Evolutionary conservation across 164 flowering plant genomes (phyloP).

Genomic region (Magnolia officinalis): DNA sequence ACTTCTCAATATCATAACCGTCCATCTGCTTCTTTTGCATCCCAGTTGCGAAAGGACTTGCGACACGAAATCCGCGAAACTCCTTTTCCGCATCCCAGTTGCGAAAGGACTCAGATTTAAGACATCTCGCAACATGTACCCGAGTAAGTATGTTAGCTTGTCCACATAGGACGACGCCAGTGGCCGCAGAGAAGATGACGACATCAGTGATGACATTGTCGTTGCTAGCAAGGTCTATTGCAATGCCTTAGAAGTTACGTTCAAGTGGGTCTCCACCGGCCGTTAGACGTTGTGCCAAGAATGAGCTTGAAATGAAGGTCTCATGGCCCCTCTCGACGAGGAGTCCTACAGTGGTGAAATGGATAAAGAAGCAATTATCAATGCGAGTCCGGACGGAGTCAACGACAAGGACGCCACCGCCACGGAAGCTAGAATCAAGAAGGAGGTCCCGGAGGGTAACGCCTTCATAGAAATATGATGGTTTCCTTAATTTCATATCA

Average conservation of each 20-base stretch:
- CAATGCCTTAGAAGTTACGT: constrained; percentile 47
- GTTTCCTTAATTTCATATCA: constrained; percentile 20
- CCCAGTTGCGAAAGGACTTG: too few species aligned
- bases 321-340: too few species aligned
- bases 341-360: too few species aligned
- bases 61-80: too few species aligned
- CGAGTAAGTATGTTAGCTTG: constrained; percentile 6
- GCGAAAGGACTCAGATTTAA: too few species aligned
- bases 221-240: not conserved
- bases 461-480: not conserved
- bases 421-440: constrained; percentile 40
- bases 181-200: too few species aligned
- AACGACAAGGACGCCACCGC: constrained; percentile 37
- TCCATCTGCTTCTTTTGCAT: too few species aligned
- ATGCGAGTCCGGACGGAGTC: constrained; percentile 47
- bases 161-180: too few species aligned
- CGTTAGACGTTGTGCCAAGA: constrained; percentile 27
- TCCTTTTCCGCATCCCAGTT: too few species aligned
- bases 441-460: constrained; percentile 47
- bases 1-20: too few species aligned
- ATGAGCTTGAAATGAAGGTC: not conserved
- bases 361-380: not conserved
- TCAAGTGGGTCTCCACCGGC: constrained; percentile 48
- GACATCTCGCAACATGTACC: too few species aligned
- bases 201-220: too few species aligned